Base-by-base conservation (phyloP, 768 basidiomycete genomes). In the Cystobasidium ongulense region DNA sequence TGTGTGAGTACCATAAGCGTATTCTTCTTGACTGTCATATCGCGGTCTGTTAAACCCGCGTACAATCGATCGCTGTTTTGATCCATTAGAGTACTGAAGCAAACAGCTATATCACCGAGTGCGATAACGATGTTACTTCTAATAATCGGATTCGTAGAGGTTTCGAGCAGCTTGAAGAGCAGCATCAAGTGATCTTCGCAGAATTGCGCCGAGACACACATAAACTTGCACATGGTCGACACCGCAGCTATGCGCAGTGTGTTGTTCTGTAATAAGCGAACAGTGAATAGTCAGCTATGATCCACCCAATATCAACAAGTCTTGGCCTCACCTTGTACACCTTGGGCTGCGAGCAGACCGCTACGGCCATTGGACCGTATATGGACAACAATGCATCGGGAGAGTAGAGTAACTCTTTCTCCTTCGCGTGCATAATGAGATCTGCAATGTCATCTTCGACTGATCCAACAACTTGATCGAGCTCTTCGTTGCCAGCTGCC, bases 391-490 rank as follows among this genome's bases (percentile, higher is more conserved):
- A 82, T 1, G 92, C 92, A 1, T 89, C 83, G 0, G 87, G 83
- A 0, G 93, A 91, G 76, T 91, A 92, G 17, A 98, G 83, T 59
- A 98, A 83, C 81, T 97, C 94, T 1, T 84, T 85, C 83, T 99
- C 96, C 35, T 92, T 84, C 68, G 96, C 86, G 1, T 83, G 86
- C 1, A 89, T 88, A 43, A 99, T 90, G 10, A 89, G 86, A 73
- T 99, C 96, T 17, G 93, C 96, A 76, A 97, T 95, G 78, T 99
- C 96, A 79, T 99, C 96, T 80, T 99, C 96, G 2, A 92, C 92
- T 78, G 94, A 95, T 5, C 96, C 96, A 8, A 90, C 92, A 11
- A 98, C 95, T 78, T 95, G 93, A 76, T 99, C 96, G 0, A 98
- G 87, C 80, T 99, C 96, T 79, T 96, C 93, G 84, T 43, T 85